Percentiles rank a stretch among this genome's conserved stretches.
These are phyloP conservation scores for Gynostemma pentaphyllum DNA, from an alignment of 306 rosid genomes.

Conservation along the genomic window DNA sequence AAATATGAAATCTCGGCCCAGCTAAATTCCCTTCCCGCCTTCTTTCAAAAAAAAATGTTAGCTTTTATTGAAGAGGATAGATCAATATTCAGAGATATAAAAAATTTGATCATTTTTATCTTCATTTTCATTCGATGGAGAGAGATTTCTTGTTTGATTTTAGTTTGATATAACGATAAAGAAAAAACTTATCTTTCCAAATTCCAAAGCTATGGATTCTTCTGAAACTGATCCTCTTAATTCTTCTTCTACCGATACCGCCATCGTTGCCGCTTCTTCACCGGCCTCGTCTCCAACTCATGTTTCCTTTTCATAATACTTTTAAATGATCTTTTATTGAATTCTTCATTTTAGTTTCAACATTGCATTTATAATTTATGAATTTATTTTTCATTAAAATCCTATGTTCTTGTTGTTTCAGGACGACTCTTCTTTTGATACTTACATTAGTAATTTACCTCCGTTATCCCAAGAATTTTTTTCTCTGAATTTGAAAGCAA, in stretches of 20 bases:
- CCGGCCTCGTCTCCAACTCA: neutral
- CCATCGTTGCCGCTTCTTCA: neutral
- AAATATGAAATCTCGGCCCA: neutral
- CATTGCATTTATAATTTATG: too few relatives aligned
- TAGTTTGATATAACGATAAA: neutral
- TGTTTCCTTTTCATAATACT: neutral
- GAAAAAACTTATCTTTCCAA: neutral
- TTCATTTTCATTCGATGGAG: neutral
- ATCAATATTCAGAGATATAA: too few relatives aligned
- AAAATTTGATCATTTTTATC: too few relatives aligned
- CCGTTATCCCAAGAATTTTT: slow-evolving; percentile 5
- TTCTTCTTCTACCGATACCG: neutral
- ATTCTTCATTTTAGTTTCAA: too few relatives aligned
- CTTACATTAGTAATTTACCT: too few relatives aligned
- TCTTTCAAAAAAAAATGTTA: neutral
- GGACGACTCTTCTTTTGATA: too few relatives aligned
- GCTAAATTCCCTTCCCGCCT: neutral
- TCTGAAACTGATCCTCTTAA: neutral
- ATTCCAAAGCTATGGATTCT: neutral
- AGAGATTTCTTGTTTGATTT: neutral
- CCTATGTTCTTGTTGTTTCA: too few relatives aligned
- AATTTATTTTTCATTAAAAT: too few relatives aligned
- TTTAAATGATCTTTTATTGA: neutral
- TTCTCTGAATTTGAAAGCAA: slow-evolving; percentile 35
- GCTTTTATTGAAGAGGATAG: too few relatives aligned